Base-by-base conservation (phyloP, 1,284 basidiomycete species). In the Phellinidium pouzarii region DNA sequence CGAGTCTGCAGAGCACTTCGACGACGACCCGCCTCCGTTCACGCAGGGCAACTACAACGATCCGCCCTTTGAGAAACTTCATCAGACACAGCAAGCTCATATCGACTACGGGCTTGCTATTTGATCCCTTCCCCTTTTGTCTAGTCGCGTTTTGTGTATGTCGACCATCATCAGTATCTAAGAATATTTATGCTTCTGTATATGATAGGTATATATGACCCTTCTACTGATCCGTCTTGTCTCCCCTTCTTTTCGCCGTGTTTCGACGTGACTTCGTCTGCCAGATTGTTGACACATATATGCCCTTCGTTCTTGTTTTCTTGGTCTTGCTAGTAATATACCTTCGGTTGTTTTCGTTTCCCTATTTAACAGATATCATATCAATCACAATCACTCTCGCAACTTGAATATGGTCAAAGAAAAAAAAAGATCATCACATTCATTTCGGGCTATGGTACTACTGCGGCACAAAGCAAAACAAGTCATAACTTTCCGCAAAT, bases 51-150 rank as follows among this genome's bases (percentile, higher is more conserved):
- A 38, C 34, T 54, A 44, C 23, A 29, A 3, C 3, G 48, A 54
- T 20, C 53, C 53, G 14, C 27, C 50, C 5, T 41, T 54, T 17
- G 53, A 54, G 43, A 54, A 54, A 36, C 23, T 54, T 22, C 25
- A 44, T 14, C 38, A 45, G 44, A 44, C 53, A 22, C 38, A 22
- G 22, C 38, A 44, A 29, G 40, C 45, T 19, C 27, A 48, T 49
- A 25, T 44, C 23, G 11, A 51, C 11, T 51, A 51, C 31, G 50
- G 50, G 17, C 5, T 51, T 34, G 36, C 50, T 9, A 37, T 17
- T 2, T 51, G n/a, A 45, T 29, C 6, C 9, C 6, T 27, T 11
- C 17, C 14, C 27, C 20, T 29, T 20, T 29, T 20, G n/a, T 31
- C 14, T 8, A 3, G 31, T 11, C 14, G 2, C 14, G 31, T 34